Conservation (phyloP, 306 rosid genomes). For the Abrus precatorius region DNA sequence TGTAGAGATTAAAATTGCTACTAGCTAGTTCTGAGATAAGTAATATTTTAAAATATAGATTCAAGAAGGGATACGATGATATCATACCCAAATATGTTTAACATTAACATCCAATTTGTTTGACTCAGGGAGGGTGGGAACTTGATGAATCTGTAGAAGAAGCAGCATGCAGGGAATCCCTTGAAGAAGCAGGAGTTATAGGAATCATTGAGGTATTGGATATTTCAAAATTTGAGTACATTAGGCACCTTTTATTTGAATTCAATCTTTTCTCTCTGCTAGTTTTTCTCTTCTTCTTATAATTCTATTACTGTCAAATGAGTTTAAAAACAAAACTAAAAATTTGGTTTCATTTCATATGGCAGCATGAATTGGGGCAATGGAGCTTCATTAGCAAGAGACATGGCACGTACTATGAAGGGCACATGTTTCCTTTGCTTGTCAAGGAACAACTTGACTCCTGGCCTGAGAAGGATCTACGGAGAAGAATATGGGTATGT, state of each 20-base stretch:
- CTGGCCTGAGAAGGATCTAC: constrained; percentile 88
- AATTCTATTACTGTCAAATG: neutral
- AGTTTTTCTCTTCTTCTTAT: neutral
- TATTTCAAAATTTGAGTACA: neutral
- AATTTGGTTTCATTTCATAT: constrained; percentile 12
- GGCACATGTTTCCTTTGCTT: constrained; percentile 90
- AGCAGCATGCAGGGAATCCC: constrained; percentile 85
- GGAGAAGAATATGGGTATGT: constrained; percentile 87
- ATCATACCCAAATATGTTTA: too few relatives aligned
- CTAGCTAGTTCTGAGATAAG: too few relatives aligned
- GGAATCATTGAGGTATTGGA: constrained; percentile 77
- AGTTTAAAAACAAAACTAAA: constrained; percentile 18
- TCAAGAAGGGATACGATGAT: too few relatives aligned
- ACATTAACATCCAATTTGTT: neutral
- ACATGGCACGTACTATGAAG: constrained; percentile 84
- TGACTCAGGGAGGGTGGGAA: constrained; percentile 92
- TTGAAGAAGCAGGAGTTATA: constrained; percentile 96
- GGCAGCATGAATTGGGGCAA: constrained; percentile 81
- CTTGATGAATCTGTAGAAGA: constrained; percentile 92
- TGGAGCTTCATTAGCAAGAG: constrained; percentile 96
- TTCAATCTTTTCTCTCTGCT: neutral
- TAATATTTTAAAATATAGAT: too few relatives aligned
- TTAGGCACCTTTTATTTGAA: neutral
- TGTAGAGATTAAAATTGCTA: too few relatives aligned
- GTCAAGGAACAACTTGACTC: constrained; percentile 87